Conservation (phyloP, 805 yeast species). For the Priceomyces castillae region DNA sequence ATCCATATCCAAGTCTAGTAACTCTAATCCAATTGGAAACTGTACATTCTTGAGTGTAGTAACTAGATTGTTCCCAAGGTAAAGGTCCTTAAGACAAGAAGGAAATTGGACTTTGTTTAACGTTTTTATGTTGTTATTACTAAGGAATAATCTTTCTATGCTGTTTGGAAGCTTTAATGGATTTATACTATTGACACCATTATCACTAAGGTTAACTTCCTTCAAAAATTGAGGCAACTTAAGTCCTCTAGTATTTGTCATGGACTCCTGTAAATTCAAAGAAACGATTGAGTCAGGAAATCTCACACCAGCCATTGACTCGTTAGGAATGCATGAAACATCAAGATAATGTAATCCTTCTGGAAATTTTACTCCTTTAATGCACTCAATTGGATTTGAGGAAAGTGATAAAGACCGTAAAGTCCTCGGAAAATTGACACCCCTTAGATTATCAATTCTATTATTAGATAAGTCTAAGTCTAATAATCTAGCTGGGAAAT, state of each 20-base stretch:
- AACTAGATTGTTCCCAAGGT: constrained; percentile 40
- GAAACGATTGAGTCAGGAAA: constrained; percentile 38
- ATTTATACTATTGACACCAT: constrained; percentile 45
- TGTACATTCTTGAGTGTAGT: constrained; percentile 45
- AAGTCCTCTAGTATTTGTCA: constrained; percentile 44
- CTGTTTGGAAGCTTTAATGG: constrained; percentile 43
- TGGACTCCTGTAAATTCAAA: constrained; percentile 41
- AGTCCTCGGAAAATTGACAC: constrained; percentile 35
- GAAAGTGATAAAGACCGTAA: constrained; percentile 30
- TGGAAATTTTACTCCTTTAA: constrained; percentile 41
- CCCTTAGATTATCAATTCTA: constrained; percentile 36
- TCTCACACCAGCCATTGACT: constrained; percentile 46
- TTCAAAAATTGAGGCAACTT: constrained; percentile 34
- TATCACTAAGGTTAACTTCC: constrained; percentile 31
- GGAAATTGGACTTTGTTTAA: constrained; percentile 43
- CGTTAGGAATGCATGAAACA: constrained; percentile 42
- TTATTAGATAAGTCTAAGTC: constrained; percentile 38
- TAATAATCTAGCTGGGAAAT: constrained; percentile 31
- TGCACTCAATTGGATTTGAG: constrained; percentile 41
- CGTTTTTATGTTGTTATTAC: constrained; percentile 43
- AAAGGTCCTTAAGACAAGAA: constrained; percentile 29
- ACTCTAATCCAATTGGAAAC: constrained; percentile 37
- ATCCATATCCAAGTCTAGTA: constrained; percentile 42
- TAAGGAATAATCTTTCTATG: constrained; percentile 35
- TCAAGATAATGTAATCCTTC: constrained; percentile 36